These are phyloP conservation scores for Paramecium caudatum DNA, from an alignment of 73 alveolate genomes.

Conservation along the genomic window DNA sequence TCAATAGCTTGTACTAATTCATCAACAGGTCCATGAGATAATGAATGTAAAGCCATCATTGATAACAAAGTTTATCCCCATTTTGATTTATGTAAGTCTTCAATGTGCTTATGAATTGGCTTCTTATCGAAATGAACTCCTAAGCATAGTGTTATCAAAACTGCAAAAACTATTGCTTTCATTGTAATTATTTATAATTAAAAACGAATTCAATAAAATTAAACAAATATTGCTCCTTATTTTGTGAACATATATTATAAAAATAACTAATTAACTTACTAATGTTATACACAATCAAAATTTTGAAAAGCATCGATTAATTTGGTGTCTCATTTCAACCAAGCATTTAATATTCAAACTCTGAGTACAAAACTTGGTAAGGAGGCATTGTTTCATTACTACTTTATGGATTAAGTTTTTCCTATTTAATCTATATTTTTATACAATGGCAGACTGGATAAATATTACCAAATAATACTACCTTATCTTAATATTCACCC, in stretches of 20 bases:
- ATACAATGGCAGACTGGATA: constrained; percentile 2
- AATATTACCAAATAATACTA: constrained; percentile 46
- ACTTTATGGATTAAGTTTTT: constrained; percentile 55
- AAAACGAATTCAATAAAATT: neutral
- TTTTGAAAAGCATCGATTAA: neutral
- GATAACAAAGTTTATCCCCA: constrained; percentile 62
- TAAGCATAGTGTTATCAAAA: constrained; percentile 1
- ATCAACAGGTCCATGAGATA: constrained; percentile 47
- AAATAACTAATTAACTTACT: neutral
- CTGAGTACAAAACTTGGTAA: constrained; percentile 12
- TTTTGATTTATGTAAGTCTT: constrained; percentile 24
- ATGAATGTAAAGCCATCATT: constrained; percentile 59
- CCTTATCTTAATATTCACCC: neutral
- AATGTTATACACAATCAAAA: neutral
- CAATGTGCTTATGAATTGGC: constrained; percentile 37
- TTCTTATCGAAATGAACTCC: constrained; percentile 39
- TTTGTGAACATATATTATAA: neutral
- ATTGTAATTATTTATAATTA: neutral
- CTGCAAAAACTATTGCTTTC: neutral
- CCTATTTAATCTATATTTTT: neutral
- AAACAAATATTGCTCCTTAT: neutral
- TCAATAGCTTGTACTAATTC: constrained; percentile 44
- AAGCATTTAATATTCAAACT: neutral
- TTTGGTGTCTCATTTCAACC: constrained; percentile 1
- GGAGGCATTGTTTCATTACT: too few species aligned